Conservation (phyloP, 345 rosid genomes). For the Laguncularia racemosa region DNA sequence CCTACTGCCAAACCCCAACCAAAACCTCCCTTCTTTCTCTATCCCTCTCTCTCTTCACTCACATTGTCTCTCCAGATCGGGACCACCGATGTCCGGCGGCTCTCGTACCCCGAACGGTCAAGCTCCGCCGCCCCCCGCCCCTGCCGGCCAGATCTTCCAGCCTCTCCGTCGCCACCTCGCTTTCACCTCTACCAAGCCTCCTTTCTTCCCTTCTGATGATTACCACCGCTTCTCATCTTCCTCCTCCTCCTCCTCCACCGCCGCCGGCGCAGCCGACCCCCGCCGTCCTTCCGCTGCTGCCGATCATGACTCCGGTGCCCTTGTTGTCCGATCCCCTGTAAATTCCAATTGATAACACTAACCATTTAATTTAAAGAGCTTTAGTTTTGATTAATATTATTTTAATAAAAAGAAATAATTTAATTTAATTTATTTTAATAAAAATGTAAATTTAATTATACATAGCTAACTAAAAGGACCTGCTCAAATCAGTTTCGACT, state of each 20-base stretch:
- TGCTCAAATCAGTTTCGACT: too few relatives aligned
- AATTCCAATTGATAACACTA: constrained; percentile 15
- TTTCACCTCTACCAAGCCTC: constrained; percentile 65
- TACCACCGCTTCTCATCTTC: constrained; percentile 56
- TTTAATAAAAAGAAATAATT: too few relatives aligned
- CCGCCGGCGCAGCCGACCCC: constrained; percentile 2
- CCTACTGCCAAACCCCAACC: constrained; percentile 4
- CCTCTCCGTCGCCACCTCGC: constrained; percentile 68
- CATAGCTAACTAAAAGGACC: too few relatives aligned
- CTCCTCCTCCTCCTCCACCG: background rate
- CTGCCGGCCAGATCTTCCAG: constrained; percentile 47
- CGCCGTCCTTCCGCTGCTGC: constrained; percentile 10
- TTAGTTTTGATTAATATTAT: background rate
- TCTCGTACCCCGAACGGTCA: constrained; percentile 39
- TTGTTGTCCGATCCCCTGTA: constrained; percentile 78
- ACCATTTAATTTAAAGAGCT: background rate
- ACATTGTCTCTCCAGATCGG: constrained; percentile 4
- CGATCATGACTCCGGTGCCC: constrained; percentile 53
- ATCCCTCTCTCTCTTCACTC: background rate
- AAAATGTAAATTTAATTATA: too few relatives aligned
- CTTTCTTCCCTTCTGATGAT: constrained; percentile 56
- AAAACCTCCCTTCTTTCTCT: background rate
- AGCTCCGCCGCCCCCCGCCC: constrained; percentile 25
- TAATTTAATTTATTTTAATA: too few relatives aligned
- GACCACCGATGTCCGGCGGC: constrained; percentile 35